Percentiles rank a stretch among this genome's conserved stretches.
phyloP scores from a whole-genome alignment of 441 rosid genomes.

The Aquilaria agallochum region DNA sequence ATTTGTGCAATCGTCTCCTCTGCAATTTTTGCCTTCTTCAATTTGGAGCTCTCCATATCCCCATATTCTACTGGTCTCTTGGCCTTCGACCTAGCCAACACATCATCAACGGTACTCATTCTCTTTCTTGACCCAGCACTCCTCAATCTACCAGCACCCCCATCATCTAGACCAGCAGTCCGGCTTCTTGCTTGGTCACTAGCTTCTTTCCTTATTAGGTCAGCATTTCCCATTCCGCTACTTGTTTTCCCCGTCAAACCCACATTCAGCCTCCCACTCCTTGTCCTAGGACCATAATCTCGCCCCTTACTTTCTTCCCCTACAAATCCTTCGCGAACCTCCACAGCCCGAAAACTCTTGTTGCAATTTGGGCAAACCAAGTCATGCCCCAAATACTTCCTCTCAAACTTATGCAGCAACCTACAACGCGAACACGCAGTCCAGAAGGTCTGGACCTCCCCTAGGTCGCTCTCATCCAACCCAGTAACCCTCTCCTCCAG shows the following conservation, averaged over 20 bases:
- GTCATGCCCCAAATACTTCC: conserved; percentile 58
- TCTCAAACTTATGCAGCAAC: conserved; percentile 70
- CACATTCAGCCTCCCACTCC: conserved; percentile 1
- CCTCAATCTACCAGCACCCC: conserved; percentile 40
- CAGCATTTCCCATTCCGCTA: conserved; percentile 5
- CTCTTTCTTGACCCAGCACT: conserved; percentile 28
- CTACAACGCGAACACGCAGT: conserved; percentile 67
- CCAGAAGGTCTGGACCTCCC: conserved; percentile 39
- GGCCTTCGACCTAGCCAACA: conserved; percentile 28
- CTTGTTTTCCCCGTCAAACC: no score
- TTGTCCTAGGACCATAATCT: no score
- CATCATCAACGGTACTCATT: conserved; percentile 34
- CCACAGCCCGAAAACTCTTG: conserved; percentile 63
- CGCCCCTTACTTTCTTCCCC: neutral
- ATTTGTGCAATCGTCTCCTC: conserved; percentile 71
- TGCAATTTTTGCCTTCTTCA: conserved; percentile 23
- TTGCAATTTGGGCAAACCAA: conserved; percentile 78
- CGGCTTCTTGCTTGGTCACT: conserved; percentile 16
- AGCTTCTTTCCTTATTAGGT: conserved; percentile 11
- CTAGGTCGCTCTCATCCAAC: conserved; percentile 19
- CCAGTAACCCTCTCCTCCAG: conserved; percentile 51
- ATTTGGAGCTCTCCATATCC: conserved; percentile 25
- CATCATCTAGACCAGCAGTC: conserved; percentile 17
- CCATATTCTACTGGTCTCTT: conserved; percentile 19
- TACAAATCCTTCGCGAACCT: conserved; percentile 34